Base-by-base conservation (phyloP, 257 asterid genomes). In the Leonotis leonurus region DNA sequence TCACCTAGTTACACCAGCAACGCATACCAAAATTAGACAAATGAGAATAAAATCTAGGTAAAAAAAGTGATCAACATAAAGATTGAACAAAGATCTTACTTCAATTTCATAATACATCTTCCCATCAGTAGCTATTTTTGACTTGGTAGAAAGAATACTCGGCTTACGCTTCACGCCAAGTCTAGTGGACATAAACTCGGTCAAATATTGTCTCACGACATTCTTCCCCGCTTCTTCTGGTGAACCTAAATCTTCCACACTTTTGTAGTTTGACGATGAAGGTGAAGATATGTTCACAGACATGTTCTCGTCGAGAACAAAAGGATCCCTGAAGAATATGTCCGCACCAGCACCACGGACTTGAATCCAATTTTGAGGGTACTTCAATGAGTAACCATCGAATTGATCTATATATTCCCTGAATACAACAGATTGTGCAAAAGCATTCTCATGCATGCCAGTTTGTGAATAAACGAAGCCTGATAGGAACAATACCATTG, bases 321-420 rank as follows among this genome's bases (percentile, higher is more conserved):
- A 85, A 74, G 99, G 99, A 56, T 93, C 99, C 75, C 99, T 83
- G 73, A 87, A 93, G 81, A 93, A 93, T 57, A 93, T 69, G 76
- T 93, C 99, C 1, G 97, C 99, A 52, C 97, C 96, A 20, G 97
- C 97, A 53, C 99, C 97, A 8, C 95, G 87, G 13, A 89, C 97
- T 83, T 80, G 95, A 67, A 93, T 93, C 99, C 99, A 93, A 75
- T 80, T 93, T 70, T 67, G 74, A 21, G 99, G 99, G 69, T 87
- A 93, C 79, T 70, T 72, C 48, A 93, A 75, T 0, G 95, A 80
- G 80, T 89, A 93, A 60, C 99, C 96, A 56, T 92, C 95, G 55
- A 92, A 92, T 54, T 79, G 74, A 60, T 92, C 97, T 29, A 87
- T 80, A 57, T 89, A 83, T 60, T 93, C 97, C 72, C 77, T 79